A percentile compares a stretch with the other conserved stretches of the same genome.
Evolutionary conservation across 176 grass and related monocot species (phyloP).

Genomic region (Musa acuminata): DNA sequence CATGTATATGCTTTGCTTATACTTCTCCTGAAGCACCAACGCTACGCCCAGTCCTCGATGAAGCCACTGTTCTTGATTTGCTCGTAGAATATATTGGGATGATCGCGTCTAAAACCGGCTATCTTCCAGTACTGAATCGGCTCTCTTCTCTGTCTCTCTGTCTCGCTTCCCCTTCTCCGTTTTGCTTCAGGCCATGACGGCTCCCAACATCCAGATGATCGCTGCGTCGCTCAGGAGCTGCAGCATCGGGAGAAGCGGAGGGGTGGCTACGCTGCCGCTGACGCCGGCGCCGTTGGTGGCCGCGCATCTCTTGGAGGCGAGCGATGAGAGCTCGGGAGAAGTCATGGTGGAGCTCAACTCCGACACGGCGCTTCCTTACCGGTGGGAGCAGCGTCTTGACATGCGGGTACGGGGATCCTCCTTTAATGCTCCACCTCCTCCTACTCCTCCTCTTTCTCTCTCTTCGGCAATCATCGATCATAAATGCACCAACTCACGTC

Average conservation of each 20-base stretch:
- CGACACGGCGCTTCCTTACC: conserved; percentile 72
- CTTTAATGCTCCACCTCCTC: too few relatives aligned
- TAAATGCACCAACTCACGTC: background rate
- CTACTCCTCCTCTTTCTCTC: background rate
- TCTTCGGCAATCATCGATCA: background rate
- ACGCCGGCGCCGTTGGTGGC: background rate
- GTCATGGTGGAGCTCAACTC: conserved; percentile 92
- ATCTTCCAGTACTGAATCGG: too few relatives aligned
- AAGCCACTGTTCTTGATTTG: too few relatives aligned
- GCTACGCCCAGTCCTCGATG: too few relatives aligned
- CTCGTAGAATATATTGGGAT: too few relatives aligned
- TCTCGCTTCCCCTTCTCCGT: too few relatives aligned
- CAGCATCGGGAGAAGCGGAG: conserved; percentile 23
- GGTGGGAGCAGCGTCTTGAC: conserved; percentile 98
- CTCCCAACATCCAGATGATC: conserved; percentile 72
- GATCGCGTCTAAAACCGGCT: too few relatives aligned
- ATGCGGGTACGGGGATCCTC: conserved; percentile 50
- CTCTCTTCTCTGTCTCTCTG: too few relatives aligned
- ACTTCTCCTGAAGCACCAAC: too few relatives aligned
- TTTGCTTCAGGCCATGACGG: conserved; percentile 31
- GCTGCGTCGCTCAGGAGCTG: conserved; percentile 55
- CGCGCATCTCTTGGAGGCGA: conserved; percentile 17
- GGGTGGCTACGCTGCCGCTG: background rate
- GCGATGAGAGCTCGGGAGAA: conserved; percentile 29
- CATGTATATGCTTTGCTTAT: too few relatives aligned